Base-by-base conservation (phyloP, 441 rosid genomes). In the Jatropha podagrica region DNA sequence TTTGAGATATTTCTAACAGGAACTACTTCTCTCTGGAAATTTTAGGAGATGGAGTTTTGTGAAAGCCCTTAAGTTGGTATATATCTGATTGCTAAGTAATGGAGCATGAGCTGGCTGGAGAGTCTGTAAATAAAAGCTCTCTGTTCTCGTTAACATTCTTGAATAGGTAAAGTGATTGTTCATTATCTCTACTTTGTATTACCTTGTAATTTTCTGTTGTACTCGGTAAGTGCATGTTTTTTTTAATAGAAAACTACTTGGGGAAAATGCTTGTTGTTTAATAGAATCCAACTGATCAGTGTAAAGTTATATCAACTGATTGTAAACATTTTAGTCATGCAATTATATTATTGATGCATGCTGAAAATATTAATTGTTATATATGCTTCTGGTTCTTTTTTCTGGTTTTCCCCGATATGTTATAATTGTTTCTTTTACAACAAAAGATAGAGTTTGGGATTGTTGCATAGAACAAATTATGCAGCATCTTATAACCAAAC, bases 31-130 rank as follows among this genome's bases (percentile, higher is more conserved):
- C 77, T 76, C 77, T 59, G 49, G 64, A 71, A 54, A 74, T 77
- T 64, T 69, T 86, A 86, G 94, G 94, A 88, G 76, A 90, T 90
- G 89, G 90, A 90, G 85, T 90, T 85, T 76, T 90, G 88, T 64
- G 91, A 90, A 77, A 90, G 84, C 81, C 90, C 89, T 66, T 88
- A 70, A 82, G 55, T 42, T 52, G 72, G 26, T 77, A 48, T 72
- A 56, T n/a, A 37, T 58, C 71, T 13, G 63, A 71, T 69, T 71
- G 72, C 40, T 58, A 67, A 72, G 81, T 74, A 48, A 74, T 51
- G 80, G 77, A 67, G 73, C 69, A 55, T 40, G 75, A 68, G 71
- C 62, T 40, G 80, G 76, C 55, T 10, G 73, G 72, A 61, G 62
- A 18, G 37, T 60, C 54, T 77, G 84, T 84, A 77, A 76, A 83